A percentile compares a stretch with the other conserved stretches of the same genome.
Conservation (phyloP, 1,284 basidiomycete genomes). For the Taiwanofungus camphoratus region DNA sequence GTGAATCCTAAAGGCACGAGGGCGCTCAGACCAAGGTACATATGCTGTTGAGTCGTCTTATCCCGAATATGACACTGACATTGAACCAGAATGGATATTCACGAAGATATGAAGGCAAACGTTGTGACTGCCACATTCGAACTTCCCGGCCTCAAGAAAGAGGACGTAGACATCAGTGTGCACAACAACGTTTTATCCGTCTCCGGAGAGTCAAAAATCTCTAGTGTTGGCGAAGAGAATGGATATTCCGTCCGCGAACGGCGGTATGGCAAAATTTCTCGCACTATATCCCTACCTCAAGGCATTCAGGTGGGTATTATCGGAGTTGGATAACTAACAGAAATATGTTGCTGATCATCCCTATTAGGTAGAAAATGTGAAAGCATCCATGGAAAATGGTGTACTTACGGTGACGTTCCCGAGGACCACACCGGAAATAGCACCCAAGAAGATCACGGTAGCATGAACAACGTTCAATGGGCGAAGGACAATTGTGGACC, state of each 20-base stretch:
- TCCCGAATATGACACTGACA: not conserved
- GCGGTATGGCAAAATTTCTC: constrained; percentile 40
- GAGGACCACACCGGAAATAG: constrained; percentile 26
- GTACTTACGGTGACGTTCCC: constrained; percentile 38
- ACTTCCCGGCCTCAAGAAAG: constrained; percentile 40
- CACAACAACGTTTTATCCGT: constrained; percentile 38
- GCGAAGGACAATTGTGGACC: not conserved
- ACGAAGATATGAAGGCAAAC: constrained; percentile 37
- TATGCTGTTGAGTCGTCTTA: not conserved
- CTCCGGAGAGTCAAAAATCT: constrained; percentile 36
- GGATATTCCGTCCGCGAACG: constrained; percentile 48
- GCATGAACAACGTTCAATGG: not conserved
- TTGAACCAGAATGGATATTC: constrained; percentile 38
- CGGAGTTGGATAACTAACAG: too few species aligned
- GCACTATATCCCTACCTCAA: constrained; percentile 39
- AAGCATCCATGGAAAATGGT: constrained; percentile 37
- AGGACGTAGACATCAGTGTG: constrained; percentile 38
- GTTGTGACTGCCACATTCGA: constrained; percentile 43
- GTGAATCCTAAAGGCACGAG: not conserved
- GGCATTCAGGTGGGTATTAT: constrained; percentile 38
- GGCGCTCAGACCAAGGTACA: not conserved
- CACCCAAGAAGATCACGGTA: constrained; percentile 29
- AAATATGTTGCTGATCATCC: not conserved
- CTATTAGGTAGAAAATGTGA: constrained; percentile 31
- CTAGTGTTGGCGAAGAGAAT: constrained; percentile 31